Percentiles rank a stretch among this genome's conserved stretches.
These are phyloP conservation scores for Melampsora larici-populina DNA, from an alignment of 1,284 basidiomycete genomes.

Conservation along the genomic window DNA sequence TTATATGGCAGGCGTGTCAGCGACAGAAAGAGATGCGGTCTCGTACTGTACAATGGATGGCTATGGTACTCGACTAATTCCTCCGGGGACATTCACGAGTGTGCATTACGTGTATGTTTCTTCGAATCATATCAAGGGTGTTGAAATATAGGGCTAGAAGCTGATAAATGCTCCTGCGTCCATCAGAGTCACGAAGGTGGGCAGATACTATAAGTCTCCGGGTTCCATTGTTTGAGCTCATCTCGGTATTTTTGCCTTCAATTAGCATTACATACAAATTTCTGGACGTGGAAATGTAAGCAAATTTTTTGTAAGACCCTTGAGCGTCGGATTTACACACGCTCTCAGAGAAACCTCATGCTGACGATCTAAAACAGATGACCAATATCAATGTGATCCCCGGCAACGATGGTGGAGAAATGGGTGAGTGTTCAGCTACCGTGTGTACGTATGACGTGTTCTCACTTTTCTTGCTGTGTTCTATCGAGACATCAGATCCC, in stretches of 20 bases:
- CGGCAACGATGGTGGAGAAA: slow-evolving; percentile 32
- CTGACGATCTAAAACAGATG: slow-evolving; percentile 1
- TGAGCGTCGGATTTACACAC: no score
- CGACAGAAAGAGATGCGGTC: slow-evolving; percentile 25
- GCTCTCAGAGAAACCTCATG: background rate
- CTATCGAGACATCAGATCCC: background rate
- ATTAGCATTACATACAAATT: slow-evolving; percentile 29
- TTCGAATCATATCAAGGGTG: background rate
- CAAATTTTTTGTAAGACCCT: background rate
- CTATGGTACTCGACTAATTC: slow-evolving; percentile 24
- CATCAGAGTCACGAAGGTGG: no score
- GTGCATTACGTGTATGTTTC: slow-evolving; percentile 34
- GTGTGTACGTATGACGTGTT: background rate
- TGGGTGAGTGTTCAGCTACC: slow-evolving; percentile 4
- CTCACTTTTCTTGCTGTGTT: background rate
- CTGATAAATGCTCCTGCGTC: no score
- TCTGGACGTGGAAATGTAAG: slow-evolving; percentile 35
- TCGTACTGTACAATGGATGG: slow-evolving; percentile 25
- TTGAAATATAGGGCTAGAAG: no score
- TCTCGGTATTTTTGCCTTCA: background rate
- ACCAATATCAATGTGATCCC: slow-evolving; percentile 26
- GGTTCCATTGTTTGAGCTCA: background rate
- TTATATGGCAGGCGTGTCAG: slow-evolving; percentile 25
- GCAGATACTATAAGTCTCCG: no score
- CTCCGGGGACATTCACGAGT: slow-evolving; percentile 14